These are phyloP conservation scores for Beta lomatogona DNA, from an alignment of 179 eudicot species.

Conservation along the genomic window DNA sequence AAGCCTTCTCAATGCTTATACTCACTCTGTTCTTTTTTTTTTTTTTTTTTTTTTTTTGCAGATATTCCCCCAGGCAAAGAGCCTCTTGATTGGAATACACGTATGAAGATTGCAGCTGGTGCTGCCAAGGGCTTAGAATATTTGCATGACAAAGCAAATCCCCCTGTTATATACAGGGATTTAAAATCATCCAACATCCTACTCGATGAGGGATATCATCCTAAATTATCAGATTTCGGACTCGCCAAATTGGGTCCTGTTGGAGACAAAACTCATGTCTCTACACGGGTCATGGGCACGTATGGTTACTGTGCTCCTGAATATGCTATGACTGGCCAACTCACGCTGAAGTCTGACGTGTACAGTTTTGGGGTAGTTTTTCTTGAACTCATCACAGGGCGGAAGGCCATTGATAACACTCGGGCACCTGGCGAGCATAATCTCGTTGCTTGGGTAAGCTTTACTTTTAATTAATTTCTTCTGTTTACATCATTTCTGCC, in stretches of 20 bases:
- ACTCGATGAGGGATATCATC: conserved; percentile 75
- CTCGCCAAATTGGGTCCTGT: conserved; percentile 88
- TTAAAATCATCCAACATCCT: conserved; percentile 90
- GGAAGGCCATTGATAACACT: conserved; percentile 84
- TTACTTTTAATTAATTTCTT: background rate
- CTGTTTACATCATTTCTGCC: background rate
- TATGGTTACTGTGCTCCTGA: conserved; percentile 97
- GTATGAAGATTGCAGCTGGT: conserved; percentile 98
- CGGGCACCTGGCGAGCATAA: conserved; percentile 81
- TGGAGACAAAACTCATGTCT: conserved; percentile 95
- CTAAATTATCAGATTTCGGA: conserved; percentile 92
- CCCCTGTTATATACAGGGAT: conserved; percentile 91
- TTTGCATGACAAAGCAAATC: conserved; percentile 90
- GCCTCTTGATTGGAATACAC: conserved; percentile 92
- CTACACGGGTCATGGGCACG: conserved; percentile 93
- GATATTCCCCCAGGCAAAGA: conserved; percentile 73
- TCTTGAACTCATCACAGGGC: conserved; percentile 89
- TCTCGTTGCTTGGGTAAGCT: conserved; percentile 92
- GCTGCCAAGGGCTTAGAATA: conserved; percentile 95
- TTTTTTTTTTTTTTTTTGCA: conserved; percentile 16
- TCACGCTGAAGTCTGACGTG: conserved; percentile 87
- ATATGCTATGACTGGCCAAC: conserved; percentile 97
- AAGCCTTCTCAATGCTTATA: background rate
- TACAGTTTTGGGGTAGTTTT: conserved; percentile 95
- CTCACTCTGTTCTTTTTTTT: background rate